Evolutionary conservation across 1,139 yeast genomes (phyloP), one percentile per base, ranked within the genome.

Genomic region (Geotrichum restrictum): DNA sequence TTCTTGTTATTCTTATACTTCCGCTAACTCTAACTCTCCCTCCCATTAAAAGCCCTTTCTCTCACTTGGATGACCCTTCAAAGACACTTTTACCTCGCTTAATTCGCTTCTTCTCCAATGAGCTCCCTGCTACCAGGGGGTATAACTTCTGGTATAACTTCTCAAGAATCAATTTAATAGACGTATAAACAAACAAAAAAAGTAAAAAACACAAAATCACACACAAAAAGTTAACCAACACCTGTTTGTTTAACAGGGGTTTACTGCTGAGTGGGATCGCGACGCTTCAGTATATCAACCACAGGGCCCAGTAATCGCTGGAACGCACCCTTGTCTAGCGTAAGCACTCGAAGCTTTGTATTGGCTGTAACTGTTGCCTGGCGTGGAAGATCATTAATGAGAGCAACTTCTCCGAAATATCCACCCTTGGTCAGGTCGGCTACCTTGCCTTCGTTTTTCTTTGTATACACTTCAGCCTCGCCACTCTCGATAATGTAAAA

Each of bases 371-470:
- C 94, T 3, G 97, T 86, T 33, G 98, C 98, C 68, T 88, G 95
- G 71, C 98, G 82, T 57, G 98, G 98, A 57, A 84, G 75, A 65
- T 93, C 96, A 63, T 91, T 87, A 62, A 93, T 76, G 61, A 93
- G 76, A 2, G 98, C 98, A 59, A 93, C 82, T 72, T 93, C 98
- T 60, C 98, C 98, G 69, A 93, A 93, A 71, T 93, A 93, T 66
- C 87, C 96, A 59, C 98, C 98, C 65, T 86, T 84, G 46, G 78
- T 71, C 58, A 88, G 75, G 21, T 74, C 74, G 36, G 78, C 79
- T 41, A 91, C 78, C 43, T 77, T 74, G 22, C 93, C 91, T 51
- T 80, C 78, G 42, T 73, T 77, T 50, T 76, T 72, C 60, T 78
- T 81, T 45, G 78, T 68, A 8, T n/a, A n/a, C 38, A 93, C 95